A percentile compares a stretch with the other conserved stretches of the same genome.
Evolutionary conservation across 225 moss, liverwort and hornwort genomes (phyloP).

Genomic region (Polytrichum commune): DNA sequence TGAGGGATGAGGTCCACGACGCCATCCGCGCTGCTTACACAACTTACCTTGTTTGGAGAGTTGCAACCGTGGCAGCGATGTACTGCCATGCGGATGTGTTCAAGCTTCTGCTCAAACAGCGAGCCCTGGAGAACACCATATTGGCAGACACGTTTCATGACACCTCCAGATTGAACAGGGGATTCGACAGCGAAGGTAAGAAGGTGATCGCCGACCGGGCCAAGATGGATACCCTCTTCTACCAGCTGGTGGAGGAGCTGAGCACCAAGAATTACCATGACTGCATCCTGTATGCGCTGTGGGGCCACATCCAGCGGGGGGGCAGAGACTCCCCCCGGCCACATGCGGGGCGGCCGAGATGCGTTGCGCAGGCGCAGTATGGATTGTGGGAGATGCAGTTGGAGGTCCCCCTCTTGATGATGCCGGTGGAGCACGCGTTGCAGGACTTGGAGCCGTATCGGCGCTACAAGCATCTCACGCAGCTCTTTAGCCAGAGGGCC

Average conservation of each 20-base stretch:
- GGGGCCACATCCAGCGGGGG: constrained; percentile 52
- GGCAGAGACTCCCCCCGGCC: constrained; percentile 34
- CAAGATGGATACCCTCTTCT: constrained; percentile 40
- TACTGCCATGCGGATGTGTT: constrained; percentile 42
- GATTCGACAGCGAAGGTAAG: constrained; percentile 32
- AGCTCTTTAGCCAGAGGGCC: constrained; percentile 44
- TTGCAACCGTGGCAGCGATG: constrained; percentile 28
- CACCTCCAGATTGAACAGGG: constrained; percentile 15
- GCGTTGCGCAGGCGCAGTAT: constrained; percentile 39
- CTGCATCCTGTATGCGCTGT: constrained; percentile 35
- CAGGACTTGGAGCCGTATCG: constrained; percentile 37
- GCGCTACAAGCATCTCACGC: constrained; percentile 54
- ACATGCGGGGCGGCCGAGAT: constrained; percentile 26
- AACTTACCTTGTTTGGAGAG: constrained; percentile 35
- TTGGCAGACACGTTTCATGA: constrained; percentile 45
- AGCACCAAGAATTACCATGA: constrained; percentile 46
- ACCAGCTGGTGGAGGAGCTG: constrained; percentile 44
- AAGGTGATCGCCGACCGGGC: constrained; percentile 30
- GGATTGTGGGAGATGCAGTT: constrained; percentile 55
- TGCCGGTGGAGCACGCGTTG: constrained; percentile 53
- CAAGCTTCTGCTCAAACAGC: constrained; percentile 37
- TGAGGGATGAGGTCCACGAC: constrained; percentile 22
- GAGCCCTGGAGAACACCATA: constrained; percentile 40
- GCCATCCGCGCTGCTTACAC: constrained; percentile 45
- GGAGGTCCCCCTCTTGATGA: constrained; percentile 48